Evolutionary conservation across 257 asterid genomes (phyloP).

Genomic region (Nicotiana otophora): DNA sequence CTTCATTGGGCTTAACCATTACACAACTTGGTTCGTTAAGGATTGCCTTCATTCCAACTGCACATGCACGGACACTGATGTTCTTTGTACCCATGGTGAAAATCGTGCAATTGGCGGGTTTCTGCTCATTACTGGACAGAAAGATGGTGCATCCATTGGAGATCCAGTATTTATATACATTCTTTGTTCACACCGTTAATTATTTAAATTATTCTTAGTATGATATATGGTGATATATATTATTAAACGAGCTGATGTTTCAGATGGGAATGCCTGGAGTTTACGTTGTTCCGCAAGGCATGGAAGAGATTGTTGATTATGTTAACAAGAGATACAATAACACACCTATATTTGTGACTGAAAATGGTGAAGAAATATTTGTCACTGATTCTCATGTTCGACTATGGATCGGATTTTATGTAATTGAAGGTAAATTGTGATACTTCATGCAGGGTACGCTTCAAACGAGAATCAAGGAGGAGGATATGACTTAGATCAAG

Average conservation of each 20-base stretch:
- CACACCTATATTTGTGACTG: conserved; percentile 62
- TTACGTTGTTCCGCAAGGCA: conserved; percentile 60
- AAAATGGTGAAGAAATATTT: conserved; percentile 45
- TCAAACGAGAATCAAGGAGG: conserved; percentile 19
- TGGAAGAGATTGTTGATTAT: conserved; percentile 46
- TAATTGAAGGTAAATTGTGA: neutral
- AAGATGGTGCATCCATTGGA: conserved; percentile 61
- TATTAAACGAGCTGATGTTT: no score
- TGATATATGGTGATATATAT: no score
- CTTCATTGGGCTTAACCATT: conserved; percentile 72
- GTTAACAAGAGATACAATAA: conserved; percentile 53
- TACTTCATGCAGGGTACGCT: conserved; percentile 36
- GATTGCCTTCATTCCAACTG: conserved; percentile 58
- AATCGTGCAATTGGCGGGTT: conserved; percentile 55
- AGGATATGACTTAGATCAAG: conserved; percentile 25
- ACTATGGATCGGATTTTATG: neutral
- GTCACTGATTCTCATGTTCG: neutral
- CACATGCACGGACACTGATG: conserved; percentile 24
- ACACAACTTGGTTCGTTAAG: conserved; percentile 50
- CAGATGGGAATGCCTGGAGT: conserved; percentile 44
- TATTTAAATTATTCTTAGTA: neutral
- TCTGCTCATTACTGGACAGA: conserved; percentile 26
- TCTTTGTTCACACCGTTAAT: neutral
- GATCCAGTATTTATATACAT: conserved; percentile 39
- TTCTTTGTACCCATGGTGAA: conserved; percentile 32